phyloP scores from a whole-genome alignment of 163 green algal species.

The Prototheca wickerhamii region DNA sequence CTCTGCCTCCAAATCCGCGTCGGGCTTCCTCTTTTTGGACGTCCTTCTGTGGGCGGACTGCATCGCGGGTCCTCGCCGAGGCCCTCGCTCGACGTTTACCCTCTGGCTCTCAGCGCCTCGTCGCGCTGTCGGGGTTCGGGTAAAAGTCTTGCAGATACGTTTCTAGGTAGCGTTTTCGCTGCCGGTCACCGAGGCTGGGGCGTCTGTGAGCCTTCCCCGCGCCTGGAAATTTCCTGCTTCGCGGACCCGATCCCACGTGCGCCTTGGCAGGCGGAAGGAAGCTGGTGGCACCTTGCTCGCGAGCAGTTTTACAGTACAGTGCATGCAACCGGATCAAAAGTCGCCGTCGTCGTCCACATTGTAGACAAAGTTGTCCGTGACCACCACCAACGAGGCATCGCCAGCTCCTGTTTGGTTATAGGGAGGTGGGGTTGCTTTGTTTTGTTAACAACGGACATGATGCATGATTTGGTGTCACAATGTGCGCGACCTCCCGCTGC shows the following conservation, averaged over 20 bases:
- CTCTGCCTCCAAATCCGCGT: conserved; percentile 13
- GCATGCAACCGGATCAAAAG: too few species aligned
- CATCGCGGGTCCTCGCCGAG: neutral
- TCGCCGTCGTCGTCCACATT: conserved; percentile 30
- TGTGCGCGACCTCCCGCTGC: neutral
- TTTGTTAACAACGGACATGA: neutral
- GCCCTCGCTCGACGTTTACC: too few species aligned
- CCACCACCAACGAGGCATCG: conserved; percentile 55
- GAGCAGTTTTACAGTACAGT: too few species aligned
- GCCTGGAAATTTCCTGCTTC: neutral
- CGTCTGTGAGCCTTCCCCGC: neutral
- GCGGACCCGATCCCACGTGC: neutral
- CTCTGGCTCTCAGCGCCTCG: too few species aligned
- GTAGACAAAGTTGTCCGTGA: conserved; percentile 62
- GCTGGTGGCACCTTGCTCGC: too few species aligned
- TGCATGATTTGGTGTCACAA: neutral
- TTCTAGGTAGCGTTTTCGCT: neutral
- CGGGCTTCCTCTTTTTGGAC: conserved; percentile 24
- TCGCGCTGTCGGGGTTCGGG: neutral
- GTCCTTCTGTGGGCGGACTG: neutral
- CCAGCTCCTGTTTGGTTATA: conserved; percentile 1
- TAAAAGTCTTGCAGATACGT: neutral
- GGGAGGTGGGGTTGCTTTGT: too few species aligned
- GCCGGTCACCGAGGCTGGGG: neutral
- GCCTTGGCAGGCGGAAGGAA: too few species aligned